Evolutionary conservation across 306 rosid species (phyloP), one percentile per base, ranked within the genome.

Genomic region (Begonia loranthoides): DNA sequence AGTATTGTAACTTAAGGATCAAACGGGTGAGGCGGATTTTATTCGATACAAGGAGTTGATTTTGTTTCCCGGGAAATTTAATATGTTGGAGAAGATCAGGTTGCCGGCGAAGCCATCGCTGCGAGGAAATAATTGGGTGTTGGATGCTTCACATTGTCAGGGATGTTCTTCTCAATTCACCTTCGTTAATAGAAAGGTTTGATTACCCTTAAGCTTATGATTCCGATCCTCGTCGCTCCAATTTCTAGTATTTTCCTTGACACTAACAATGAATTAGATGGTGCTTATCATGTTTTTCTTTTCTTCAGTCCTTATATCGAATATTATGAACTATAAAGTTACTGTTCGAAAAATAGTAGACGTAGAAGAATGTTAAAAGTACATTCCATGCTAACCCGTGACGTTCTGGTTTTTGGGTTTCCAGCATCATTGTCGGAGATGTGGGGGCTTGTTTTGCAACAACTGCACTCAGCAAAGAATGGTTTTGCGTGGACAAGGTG

Each of bases 351-450:
- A 6, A 24, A 24, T 24, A 24, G 7, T 24, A 1, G 36, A 0
- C 9, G 6, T 28, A 28, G 36, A 28, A 7, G 1, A 7, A 28
- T 28, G 36, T 28, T 28, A 28, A 28, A 28, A 8, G 6, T 28
- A 28, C 8, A 28, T 28, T 24, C 3, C 36, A 28, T 28, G 8
- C 8, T 28, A 28, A 7, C 9, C 9, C 9, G 9, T 28, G 36
- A 8, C 36, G 9, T 0, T 59, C 45, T 54, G 14, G 54, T 40
- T 51, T 66, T 15, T 67, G 62, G 66, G 33, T 55, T 72, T 58
- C 63, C 79, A 90, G 99, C 99, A 90, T 70, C 95, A 90, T 69
- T 90, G 99, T 64, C 73, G 99, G 66, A 74, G 97, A 63, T 86
- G 99, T 22, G 99, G 99, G 36, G 99, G 95, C 49, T 63, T 90